Percentiles rank a stretch among this genome's conserved stretches.
Conservation (phyloP, 257 asterid genomes). For the Fraxinus quadrangulata region DNA sequence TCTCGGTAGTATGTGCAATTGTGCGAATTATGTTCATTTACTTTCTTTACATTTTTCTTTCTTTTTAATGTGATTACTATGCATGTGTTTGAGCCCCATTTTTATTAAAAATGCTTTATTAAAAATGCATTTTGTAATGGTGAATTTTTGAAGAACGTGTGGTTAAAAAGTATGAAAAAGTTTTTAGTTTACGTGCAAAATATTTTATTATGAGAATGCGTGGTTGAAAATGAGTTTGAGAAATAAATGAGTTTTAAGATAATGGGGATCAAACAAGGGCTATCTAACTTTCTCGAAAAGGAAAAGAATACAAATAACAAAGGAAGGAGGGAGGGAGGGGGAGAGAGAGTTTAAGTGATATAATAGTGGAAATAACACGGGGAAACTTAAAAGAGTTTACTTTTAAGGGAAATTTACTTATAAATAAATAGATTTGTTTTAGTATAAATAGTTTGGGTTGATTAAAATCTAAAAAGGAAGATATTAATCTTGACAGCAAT, state of each 20-base stretch:
- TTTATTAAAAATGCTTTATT: too few relatives aligned
- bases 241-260: too few relatives aligned
- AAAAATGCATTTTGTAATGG: too few relatives aligned
- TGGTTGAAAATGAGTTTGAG: too few relatives aligned
- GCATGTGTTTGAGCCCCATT: too few relatives aligned
- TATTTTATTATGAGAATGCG: too few relatives aligned
- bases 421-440: too few relatives aligned
- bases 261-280: too few relatives aligned
- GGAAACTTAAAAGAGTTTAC: background rate
- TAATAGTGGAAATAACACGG: background rate
- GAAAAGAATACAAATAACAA: background rate
- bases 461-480: background rate
- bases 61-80: background rate
- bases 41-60: background rate
- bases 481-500: background rate
- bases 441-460: background rate
- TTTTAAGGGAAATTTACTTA: background rate
- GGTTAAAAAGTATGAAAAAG: too few relatives aligned
- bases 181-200: too few relatives aligned
- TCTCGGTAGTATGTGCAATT: too few relatives aligned
- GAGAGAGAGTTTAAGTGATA: background rate
- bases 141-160: too few relatives aligned
- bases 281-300: background rate
- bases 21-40: background rate
- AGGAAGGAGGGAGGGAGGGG: background rate